Evolutionary conservation across 2,329 filamentous ascomycete genomes (phyloP), one percentile per base, ranked within the genome.

Genomic region (Zymoseptoria crescenta): DNA sequence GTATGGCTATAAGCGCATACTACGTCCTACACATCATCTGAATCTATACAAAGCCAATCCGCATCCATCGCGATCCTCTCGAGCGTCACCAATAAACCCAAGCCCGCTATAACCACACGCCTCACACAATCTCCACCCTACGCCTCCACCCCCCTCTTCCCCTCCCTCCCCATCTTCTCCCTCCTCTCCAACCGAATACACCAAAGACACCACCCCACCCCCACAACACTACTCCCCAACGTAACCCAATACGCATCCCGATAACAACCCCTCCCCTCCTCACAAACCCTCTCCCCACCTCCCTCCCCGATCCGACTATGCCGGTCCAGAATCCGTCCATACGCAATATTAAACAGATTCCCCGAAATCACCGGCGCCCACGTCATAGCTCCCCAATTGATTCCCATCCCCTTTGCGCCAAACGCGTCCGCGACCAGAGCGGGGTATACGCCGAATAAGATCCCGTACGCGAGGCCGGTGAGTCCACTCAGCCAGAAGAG

Each of bases 301-400:
- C 65, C 50, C 49, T 84, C 81, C 0, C 82, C 80, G 20, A 83
- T 81, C 8, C 90, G 76, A 21, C 87, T 92, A 73, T 96, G 91
- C 8, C 77, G 76, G 72, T 99, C 94, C 67, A 91, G 95, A 0
- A 96, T 85, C 1, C 68, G 76, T 54, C 94, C 94, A 72, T 97
- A 99, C 59, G 94, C 85, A 1, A 96, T 76, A 71, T 97, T 99
- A 80, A 96, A 97, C 21, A 96, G 74, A 68, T 97, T 96, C 54
- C 91, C 92, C 8, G 87, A 91, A 28, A 96, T 75, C 2, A 96
- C 90, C 0, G 93, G 92, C 2, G 90, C 87, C 53, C 96, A 79
- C 0, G 91, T 96, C 86, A 99, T 95, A 67, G 88, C 87, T 13
- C 94, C 94, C 93, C 94, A 99, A 70, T 97, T 99, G 71, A 96